Base-by-base conservation (phyloP, 2,329 filamentous ascomycete genomes). In the Pseudomassariella vexata region DNA sequence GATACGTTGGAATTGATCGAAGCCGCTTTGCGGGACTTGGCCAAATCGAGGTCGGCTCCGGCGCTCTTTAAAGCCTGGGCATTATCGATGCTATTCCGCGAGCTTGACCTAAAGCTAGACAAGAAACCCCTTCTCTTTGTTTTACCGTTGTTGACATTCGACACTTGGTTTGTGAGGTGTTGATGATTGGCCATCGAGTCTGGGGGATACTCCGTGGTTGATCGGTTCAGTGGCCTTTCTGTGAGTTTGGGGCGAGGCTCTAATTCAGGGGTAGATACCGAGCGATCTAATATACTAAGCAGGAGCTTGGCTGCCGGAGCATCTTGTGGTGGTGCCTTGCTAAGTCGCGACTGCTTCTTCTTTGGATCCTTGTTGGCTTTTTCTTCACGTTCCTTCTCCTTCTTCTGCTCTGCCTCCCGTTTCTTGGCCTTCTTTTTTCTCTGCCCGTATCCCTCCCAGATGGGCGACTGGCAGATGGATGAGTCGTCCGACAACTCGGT, bases 401-500 rank as follows among this genome's bases (percentile, higher is more conserved):
- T 65, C 32, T 59, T 66, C 38, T 59, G 57, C 32, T 59, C 55
- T 9, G 50, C 49, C 21, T 61, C 57, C 10, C 56, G 55, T 45
- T 68, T 72, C 48, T 52, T 53, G 16, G 43, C 32, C 41, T 68
- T 73, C 40, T 73, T 69, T 46, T 65, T 70, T 44, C 61, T 67
- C 14, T 66, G 63, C 3, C 64, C 63, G 42, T 73, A 73, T 15
- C 70, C 66, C 40, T 77, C 73, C 76, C 76, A 79, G 34, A 67
- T 76, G 2, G 76, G 76, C 2, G 76, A 79, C 34, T 76, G 71
- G 39, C 76, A 80, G 33, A 78, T 73, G 0, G 65, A 69, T 4
- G 64, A 67, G 28, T 63, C 53, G 29, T 65, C 65, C 3, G 62
- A 66, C 39, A 54, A 50, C n/a, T 46, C 36, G 17, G 54, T 50